Evolutionary conservation across 2,329 filamentous ascomycete genomes (phyloP), one percentile per base, ranked within the genome.

Genomic region (Xylaria sp.): DNA sequence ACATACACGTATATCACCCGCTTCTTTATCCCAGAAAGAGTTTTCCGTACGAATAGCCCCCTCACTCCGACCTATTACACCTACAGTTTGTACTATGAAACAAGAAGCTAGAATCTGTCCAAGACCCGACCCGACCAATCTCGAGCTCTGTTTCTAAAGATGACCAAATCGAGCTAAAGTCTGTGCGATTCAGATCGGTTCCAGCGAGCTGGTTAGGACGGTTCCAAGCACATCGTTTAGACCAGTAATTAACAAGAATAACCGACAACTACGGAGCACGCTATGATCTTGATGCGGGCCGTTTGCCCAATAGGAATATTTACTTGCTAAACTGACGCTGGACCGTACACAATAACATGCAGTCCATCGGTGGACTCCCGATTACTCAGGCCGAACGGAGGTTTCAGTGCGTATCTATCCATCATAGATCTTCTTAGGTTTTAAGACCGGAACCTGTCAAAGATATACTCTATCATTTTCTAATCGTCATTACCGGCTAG

Each of bases 101-200:
- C 40, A 10, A 21, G 16, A 37, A 32, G 10, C 21, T 16, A 32
- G 42, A 40, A 10, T 44, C 12, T 25, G n/a, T 16, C 27, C 27
- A 57, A 42, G 42, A 18, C 37, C 27, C 13, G 23, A 29, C 57
- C 55, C 48, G 32, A 13, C 29, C 51, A 35, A 60, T 62, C 21
- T 47, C 21, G 25, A 54, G 42, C 48, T 50, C 55, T 21, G n/a
- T 55, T n/a, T 55, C 44, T 53, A 9, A 29, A 42, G 8, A 42
- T 21, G 44, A 42, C 42, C 32, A 42, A 60, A 65, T 44, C 63
- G 42, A 44, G 63, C 50, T 23, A 23, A 51, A 51, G 58, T 51
- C 58, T 62, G 42, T 29, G 44, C 60, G 42, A 66, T 66, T 60
- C 42, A 12, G 63, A 66, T 69, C 40, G 63, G 60, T 60, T 60